phyloP scores from a whole-genome alignment of 805 yeast species.

The Cyberlindnera meyerae region DNA sequence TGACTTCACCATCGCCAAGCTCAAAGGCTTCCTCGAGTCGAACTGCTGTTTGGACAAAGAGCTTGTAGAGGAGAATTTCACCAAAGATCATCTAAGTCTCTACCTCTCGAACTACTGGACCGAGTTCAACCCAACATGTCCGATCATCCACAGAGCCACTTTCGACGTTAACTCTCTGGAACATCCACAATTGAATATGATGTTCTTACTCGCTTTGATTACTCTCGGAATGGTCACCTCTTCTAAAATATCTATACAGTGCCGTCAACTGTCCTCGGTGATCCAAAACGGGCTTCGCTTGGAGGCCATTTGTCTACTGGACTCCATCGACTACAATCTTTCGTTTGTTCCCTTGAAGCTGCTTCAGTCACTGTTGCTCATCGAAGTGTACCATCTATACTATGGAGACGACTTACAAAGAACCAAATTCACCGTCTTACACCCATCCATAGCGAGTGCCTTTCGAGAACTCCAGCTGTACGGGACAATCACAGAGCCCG shows the following conservation, averaged over 20 bases:
- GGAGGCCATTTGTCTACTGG: conserved; percentile 10
- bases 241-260: neutral
- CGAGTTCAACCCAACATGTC: conserved; percentile 33
- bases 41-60: too few relatives aligned
- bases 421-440: conserved; percentile 17
- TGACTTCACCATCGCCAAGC: too few relatives aligned
- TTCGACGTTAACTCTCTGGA: conserved; percentile 19
- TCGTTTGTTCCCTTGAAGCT: conserved; percentile 16
- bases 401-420: conserved; percentile 21
- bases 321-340: conserved; percentile 9
- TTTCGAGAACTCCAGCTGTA: conserved; percentile 17
- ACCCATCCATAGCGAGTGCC: conserved; percentile 21
- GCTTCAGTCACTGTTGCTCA: conserved; percentile 23
- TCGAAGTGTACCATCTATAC: conserved; percentile 20
- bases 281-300: conserved; percentile 20
- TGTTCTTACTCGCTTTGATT: conserved; percentile 17
- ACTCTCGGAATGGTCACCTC: conserved; percentile 23
- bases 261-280: conserved; percentile 8
- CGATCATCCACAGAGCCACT: conserved; percentile 36
- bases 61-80: neutral
- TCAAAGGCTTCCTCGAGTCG: too few relatives aligned
- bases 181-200: conserved; percentile 1
- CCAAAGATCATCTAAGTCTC: conserved; percentile 5
- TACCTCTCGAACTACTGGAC: conserved; percentile 33
- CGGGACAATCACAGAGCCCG: conserved; percentile 12